Base-by-base conservation (phyloP, 2,329 filamentous ascomycete genomes). In the Xylaria sp. region DNA sequence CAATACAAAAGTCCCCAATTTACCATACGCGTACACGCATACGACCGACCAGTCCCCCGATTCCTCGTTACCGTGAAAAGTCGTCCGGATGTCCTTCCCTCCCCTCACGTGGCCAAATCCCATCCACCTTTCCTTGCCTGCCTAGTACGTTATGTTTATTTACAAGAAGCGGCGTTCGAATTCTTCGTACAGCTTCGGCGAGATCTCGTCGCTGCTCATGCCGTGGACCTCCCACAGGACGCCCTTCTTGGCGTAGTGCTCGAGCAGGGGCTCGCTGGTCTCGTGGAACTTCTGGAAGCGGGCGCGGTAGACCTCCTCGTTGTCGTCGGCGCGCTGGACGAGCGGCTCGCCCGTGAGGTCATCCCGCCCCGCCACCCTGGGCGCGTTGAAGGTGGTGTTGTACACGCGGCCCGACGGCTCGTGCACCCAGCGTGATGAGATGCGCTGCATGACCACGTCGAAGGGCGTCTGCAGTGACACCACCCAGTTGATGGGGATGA, bases 401-500 rank as follows among this genome's bases (percentile, higher is more conserved):
- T 99, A 99, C 16, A 97, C 89, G 22, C 94, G 83, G 1, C 94
- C 94, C 0, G 91, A 96, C 0, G 91, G 86, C 66, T 90, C 89
- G 73, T 99, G 94, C 39, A 97, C 88, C 92, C 92, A 97, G 52
- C 94, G 88, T 47, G 91, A 92, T 40, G 90, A 86, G 64, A 99
- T 97, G 50, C 94, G 89, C 64, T 92, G 86, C 61, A 97, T 82
- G 56, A 99, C 92, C 56, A 97, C 90, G 7, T 88, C 84, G 29
- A 90, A 84, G 0, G 94, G 94, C 0, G 93, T 97, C 68, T 88
- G 83, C 63, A 97, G 80, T 50, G 90, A 91, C 54, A 97, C 88
- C 44, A 92, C 94, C 57, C 97, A 83, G 74, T 99, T 99, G 71
- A 99, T 92, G n/a, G 93, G 92, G 26, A 97, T 84, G 29, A 97